Percentiles rank a stretch among this genome's conserved stretches.
These are phyloP conservation scores for Polyporus tsugae DNA, from an alignment of 1,284 basidiomycete genomes.

Conservation along the genomic window DNA sequence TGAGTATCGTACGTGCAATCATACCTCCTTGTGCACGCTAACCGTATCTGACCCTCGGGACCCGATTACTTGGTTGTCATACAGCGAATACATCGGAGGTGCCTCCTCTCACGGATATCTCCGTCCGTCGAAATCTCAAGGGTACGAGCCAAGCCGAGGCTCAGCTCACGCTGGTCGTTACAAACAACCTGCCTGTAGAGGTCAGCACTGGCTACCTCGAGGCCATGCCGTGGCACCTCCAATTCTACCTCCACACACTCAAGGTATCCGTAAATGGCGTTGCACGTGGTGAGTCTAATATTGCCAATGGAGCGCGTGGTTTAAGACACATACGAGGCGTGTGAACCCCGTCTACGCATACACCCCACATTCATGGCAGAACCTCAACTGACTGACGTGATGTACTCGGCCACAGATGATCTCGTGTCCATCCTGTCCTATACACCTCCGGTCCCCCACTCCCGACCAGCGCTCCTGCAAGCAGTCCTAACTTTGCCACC, in stretches of 20 bases:
- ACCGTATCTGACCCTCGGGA: conserved; percentile 10
- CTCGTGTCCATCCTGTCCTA: conserved; percentile 72
- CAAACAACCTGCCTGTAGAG: conserved; percentile 64
- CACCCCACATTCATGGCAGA: conserved; percentile 10
- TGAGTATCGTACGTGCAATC: conserved; percentile 58
- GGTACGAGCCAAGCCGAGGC: conserved; percentile 84
- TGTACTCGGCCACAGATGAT: conserved; percentile 52
- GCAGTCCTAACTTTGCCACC: conserved; percentile 77
- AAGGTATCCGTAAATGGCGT: conserved; percentile 48
- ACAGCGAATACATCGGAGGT: conserved; percentile 38
- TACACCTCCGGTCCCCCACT: conserved; percentile 72
- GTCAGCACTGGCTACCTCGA: conserved; percentile 83
- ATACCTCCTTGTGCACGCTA: neutral
- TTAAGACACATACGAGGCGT: neutral
- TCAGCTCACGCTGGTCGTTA: conserved; percentile 73
- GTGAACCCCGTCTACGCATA: conserved; percentile 10
- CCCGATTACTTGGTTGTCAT: conserved; percentile 30
- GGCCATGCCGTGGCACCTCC: conserved; percentile 93
- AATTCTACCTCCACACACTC: conserved; percentile 89
- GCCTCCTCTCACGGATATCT: conserved; percentile 51
- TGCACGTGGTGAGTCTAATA: conserved; percentile 51
- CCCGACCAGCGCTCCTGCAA: conserved; percentile 80
- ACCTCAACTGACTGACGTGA: conserved; percentile 10
- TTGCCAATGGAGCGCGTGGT: conserved; percentile 1
- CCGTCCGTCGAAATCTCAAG: conserved; percentile 75